Percentiles rank a stretch among this genome's conserved stretches.
These are phyloP conservation scores for Trichoderma virens DNA, from an alignment of 495 filamentous ascomycete genomes.

Conservation along the genomic window DNA sequence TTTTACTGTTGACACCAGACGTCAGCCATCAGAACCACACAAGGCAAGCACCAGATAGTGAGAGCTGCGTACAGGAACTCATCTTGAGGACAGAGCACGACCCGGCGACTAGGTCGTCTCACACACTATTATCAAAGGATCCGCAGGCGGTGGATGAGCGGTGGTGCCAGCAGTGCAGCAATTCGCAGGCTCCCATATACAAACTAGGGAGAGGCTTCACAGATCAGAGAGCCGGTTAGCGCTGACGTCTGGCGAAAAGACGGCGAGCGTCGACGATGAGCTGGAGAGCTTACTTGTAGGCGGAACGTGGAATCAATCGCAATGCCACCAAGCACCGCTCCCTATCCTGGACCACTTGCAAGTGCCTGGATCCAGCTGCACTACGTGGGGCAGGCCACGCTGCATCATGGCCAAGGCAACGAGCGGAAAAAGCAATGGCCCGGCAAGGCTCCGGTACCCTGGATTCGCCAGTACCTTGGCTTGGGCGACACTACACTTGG, in stretches of 20 bases:
- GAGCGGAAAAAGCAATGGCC: conserved; percentile 7
- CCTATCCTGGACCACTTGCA: background rate
- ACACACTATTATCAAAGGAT: background rate
- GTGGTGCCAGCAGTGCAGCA: background rate
- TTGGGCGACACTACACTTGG: background rate
- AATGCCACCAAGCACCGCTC: conserved; percentile 3
- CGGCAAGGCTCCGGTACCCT: background rate
- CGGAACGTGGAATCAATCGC: background rate
- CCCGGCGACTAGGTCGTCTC: background rate
- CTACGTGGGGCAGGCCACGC: conserved; percentile 7
- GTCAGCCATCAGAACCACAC: background rate
- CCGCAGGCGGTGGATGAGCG: conserved; percentile 2
- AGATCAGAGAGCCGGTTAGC: background rate
- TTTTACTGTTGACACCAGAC: conserved; percentile 61
- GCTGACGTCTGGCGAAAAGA: background rate
- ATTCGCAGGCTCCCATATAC: background rate
- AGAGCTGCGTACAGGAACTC: conserved; percentile 8
- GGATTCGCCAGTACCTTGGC: background rate
- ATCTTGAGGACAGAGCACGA: background rate
- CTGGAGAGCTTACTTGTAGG: background rate
- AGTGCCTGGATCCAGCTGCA: background rate
- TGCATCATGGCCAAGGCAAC: background rate
- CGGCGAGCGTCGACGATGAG: background rate
- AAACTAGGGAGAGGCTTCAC: background rate
- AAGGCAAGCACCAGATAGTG: background rate